Evolutionary conservation across 1,284 basidiomycete genomes (phyloP).

Genomic region (Acaromyces ingoldii): DNA sequence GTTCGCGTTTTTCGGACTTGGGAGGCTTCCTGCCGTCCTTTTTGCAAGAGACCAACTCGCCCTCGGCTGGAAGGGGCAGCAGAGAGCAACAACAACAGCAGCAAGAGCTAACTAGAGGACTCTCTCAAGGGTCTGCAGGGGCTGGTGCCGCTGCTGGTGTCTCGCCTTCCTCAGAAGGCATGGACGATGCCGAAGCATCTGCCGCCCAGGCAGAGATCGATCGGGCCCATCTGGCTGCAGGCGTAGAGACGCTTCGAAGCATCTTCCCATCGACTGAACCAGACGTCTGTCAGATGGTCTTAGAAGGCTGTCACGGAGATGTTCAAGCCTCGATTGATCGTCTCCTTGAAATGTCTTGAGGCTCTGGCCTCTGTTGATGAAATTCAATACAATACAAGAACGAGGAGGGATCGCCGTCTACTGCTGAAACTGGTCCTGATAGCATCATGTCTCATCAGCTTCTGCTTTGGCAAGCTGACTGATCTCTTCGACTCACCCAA

Average conservation of each 20-base stretch:
- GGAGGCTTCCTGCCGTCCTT: conserved; percentile 4
- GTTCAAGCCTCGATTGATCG: conserved; percentile 7
- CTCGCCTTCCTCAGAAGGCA: no score
- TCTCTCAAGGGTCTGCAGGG: neutral
- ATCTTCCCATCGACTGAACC: conserved; percentile 7
- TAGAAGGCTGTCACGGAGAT: conserved; percentile 9
- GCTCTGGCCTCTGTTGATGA: no score
- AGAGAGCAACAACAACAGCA: neutral
- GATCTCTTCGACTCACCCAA: conserved; percentile 43
- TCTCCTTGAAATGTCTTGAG: conserved; percentile 9
- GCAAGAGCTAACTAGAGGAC: neutral
- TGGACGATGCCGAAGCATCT: neutral
- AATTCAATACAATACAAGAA: no score
- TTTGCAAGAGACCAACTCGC: conserved; percentile 1
- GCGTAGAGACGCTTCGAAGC: conserved; percentile 6
- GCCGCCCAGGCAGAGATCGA: neutral
- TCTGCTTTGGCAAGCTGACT: no score
- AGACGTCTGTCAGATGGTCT: conserved; percentile 1
- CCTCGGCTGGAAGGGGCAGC: neutral
- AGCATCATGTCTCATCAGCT: no score
- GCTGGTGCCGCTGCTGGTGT: no score
- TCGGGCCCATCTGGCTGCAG: conserved; percentile 2
- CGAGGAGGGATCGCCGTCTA: no score
- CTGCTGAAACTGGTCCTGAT: no score
- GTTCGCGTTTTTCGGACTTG: neutral